Evolutionary conservation across 2,329 filamentous ascomycete genomes (phyloP), one percentile per base, ranked within the genome.

Genomic region (Cladophialophora exuberans): DNA sequence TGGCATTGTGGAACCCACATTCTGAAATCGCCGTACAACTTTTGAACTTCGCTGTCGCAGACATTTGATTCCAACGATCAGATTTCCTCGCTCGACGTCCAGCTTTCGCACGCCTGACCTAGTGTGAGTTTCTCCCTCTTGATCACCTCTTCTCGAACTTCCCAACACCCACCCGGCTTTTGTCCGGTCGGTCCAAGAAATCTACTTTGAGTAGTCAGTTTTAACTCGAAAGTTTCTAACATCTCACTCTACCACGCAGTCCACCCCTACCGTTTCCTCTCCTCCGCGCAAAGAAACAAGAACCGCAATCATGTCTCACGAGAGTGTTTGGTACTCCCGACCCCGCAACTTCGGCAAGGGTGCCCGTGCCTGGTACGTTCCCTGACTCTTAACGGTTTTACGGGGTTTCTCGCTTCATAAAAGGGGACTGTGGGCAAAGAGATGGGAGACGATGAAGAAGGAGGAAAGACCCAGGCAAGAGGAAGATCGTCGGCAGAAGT

Each of bases 281-380:
- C 7, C 48, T 39, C 20, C 28, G 9, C 28, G 13, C 38, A 23
- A 41, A 15, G 17, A 23, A 43, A 3, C 36, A 20, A 39, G 25
- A 43, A 75, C 65, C 69, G 76, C 78, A 79, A 87, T 73, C 74
- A 89, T 89, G 86, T 86, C 86, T 79, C 87, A 89, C 91, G 93
- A 97, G 84, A 91, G 88, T 75, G 91, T 97, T 82, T 99, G 93
- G 92, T 96, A 95, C 87, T 96, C 91, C 74, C 92, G 94, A 79
- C 94, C 94, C 75, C 89, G 92, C 80, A 90, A 79, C 50, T 66
- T 45, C 47, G 64, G 64, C 57, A 66, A 66, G 60, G 64, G 64
- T 35, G 46, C 64, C 43, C 66, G 67, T 25, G 44, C 48, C 20
- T 69, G 67, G 65, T 67, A 67, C 22, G 62, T 60, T 31, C n/a